Evolutionary conservation across 192 early-diverging fungal species (phyloP), one percentile per base, ranked within the genome.

Genomic region (Linnemannia exigua): DNA sequence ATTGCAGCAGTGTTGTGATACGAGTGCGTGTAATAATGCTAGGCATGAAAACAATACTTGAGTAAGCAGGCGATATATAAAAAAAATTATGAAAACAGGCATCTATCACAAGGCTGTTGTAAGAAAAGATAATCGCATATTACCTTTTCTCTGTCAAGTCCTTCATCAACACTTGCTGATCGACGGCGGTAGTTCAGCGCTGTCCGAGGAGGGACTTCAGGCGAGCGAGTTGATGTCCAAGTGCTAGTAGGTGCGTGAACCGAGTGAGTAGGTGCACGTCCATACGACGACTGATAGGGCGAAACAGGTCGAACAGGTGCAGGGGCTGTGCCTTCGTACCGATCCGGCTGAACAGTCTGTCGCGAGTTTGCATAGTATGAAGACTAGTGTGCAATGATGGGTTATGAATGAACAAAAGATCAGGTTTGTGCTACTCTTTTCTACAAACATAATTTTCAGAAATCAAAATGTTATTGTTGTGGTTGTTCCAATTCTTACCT

Each of bases 81-180:
- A 19, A 16, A 67, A 15, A 0, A 37, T 17, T 19, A 19, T 37
- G 16, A 36, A 36, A 36, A 0, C 16, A 5, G 12, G 67, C 28
- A 37, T 67, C 14, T 36, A 67, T 67, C 28, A 31, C 17, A 1
- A 25, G 25, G 36, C 36, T 1, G 67, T 37, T 67, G 36, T 37
- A 14, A 67, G 5, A 20, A 15, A 67, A 35, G 35, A 67, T n/a
- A n/a, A n/a, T n/a, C n/a, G n/a, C n/a, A n/a, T n/a, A n/a, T 0
- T 77, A 84, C 82, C 82, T 84, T 84, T 19, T 84, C 82, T 41
- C 77, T 74, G 12, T 84, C 82, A 17, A 84, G 31, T 16, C 82
- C 82, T 50, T 84, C 82, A 54, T 84, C 82, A 17, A 79, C 76
- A 47, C 82, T 84, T 16, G 82, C 72, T 1, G 82, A 84, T 15